Conservation (phyloP, 306 rosid genomes). For the Quercus wislizeni region DNA sequence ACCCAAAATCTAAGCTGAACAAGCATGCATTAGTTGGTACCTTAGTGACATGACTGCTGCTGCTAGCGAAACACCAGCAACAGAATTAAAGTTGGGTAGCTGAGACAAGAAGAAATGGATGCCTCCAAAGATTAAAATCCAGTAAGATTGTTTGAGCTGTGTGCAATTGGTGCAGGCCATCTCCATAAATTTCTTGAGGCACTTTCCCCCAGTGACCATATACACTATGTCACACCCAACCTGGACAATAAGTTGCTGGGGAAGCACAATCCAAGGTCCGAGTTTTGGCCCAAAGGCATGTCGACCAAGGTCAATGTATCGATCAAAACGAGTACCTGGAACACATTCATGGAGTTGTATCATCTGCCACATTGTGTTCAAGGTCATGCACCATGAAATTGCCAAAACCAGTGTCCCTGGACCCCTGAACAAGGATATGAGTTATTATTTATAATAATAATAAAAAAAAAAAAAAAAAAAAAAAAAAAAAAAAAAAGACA, state of each 20-base stretch:
- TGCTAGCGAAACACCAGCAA: slow-evolving; percentile 87
- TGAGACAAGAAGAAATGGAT: slow-evolving; percentile 88
- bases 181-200: slow-evolving; percentile 82
- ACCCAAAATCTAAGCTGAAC: neutral
- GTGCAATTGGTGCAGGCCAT: slow-evolving; percentile 78
- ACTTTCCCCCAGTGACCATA: slow-evolving; percentile 92
- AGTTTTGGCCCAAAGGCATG: slow-evolving; percentile 81
- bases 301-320: slow-evolving; percentile 82
- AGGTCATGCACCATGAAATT: slow-evolving; percentile 75
- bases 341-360: slow-evolving; percentile 93
- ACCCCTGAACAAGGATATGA: slow-evolving; percentile 52
- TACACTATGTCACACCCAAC: slow-evolving; percentile 93
- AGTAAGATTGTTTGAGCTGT: slow-evolving; percentile 67
- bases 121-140: slow-evolving; percentile 84
- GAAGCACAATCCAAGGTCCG: slow-evolving; percentile 92
- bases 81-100: slow-evolving; percentile 94
- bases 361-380: slow-evolving; percentile 97
- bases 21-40: slow-evolving; percentile 26
- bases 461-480: too few relatives aligned
- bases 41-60: slow-evolving; percentile 93
- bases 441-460: neutral
- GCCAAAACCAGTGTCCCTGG: slow-evolving; percentile 71
- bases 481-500: too few relatives aligned
- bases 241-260: slow-evolving; percentile 85
- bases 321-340: slow-evolving; percentile 77